These are phyloP conservation scores for Penicillium sp. DNA, from an alignment of 2,329 filamentous ascomycete genomes.

Conservation along the genomic window DNA sequence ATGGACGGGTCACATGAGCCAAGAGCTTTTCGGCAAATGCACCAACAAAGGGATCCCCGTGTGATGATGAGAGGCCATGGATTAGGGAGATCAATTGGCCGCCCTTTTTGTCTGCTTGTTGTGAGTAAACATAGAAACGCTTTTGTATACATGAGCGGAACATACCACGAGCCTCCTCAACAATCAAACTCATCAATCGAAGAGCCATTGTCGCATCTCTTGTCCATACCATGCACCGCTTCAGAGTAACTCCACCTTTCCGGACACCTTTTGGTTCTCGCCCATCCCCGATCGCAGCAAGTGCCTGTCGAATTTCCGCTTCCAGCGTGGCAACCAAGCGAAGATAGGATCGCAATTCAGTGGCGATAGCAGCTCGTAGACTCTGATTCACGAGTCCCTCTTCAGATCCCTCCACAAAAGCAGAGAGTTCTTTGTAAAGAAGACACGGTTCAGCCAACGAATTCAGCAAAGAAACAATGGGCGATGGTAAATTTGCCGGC, in stretches of 20 bases:
- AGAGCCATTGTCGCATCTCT: slow-evolving; percentile 94
- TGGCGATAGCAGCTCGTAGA: slow-evolving; percentile 78
- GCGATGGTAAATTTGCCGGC: slow-evolving; percentile 75
- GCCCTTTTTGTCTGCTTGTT: slow-evolving; percentile 62
- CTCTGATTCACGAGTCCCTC: slow-evolving; percentile 89
- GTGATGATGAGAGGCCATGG: slow-evolving; percentile 86
- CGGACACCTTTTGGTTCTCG: slow-evolving; percentile 69
- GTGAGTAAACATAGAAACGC: not conserved
- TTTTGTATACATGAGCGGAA: not conserved
- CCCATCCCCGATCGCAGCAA: slow-evolving; percentile 61
- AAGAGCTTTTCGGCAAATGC: slow-evolving; percentile 89
- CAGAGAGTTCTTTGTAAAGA: slow-evolving; percentile 77
- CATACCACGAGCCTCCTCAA: slow-evolving; percentile 78
- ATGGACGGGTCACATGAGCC: slow-evolving; percentile 82
- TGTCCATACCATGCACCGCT: slow-evolving; percentile 95
- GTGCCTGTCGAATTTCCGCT: slow-evolving; percentile 80
- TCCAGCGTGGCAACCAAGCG: slow-evolving; percentile 89
- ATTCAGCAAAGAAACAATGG: slow-evolving; percentile 82
- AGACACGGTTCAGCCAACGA: slow-evolving; percentile 89
- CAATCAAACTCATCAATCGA: slow-evolving; percentile 88
- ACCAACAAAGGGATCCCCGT: slow-evolving; percentile 92
- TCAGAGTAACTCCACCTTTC: slow-evolving; percentile 87
- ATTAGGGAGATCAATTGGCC: slow-evolving; percentile 92
- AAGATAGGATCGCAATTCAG: slow-evolving; percentile 84
- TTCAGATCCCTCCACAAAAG: slow-evolving; percentile 77